Percentiles rank a stretch among this genome's conserved stretches.
phyloP scores from a whole-genome alignment of 192 early-diverging fungal species.

The Coemansia sp. region DNA sequence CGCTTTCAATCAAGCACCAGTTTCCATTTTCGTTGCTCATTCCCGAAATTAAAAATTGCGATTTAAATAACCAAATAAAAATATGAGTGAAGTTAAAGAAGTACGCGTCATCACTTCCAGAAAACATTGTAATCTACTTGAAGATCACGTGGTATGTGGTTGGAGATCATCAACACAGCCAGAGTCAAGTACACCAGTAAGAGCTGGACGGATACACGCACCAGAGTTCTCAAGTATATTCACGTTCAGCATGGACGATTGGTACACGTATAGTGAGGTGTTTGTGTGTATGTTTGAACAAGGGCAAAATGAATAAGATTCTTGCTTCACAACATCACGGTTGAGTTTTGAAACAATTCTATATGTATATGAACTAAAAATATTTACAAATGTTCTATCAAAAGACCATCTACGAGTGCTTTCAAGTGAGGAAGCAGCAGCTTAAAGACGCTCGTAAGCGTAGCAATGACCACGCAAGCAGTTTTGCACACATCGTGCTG shows the following conservation, averaged over 20 bases:
- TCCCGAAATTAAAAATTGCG: neutral
- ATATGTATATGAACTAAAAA: neutral
- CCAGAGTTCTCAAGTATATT: no score
- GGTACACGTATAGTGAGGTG: no score
- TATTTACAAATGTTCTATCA: constrained; percentile 26
- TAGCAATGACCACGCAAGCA: constrained; percentile 63
- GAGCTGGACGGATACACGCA: no score
- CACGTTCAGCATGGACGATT: no score
- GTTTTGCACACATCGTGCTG: constrained; percentile 61
- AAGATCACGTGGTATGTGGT: no score
- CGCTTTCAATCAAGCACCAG: constrained; percentile 87
- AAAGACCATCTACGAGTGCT: constrained; percentile 22
- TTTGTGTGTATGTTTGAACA: no score
- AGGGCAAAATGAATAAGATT: no score
- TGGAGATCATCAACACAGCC: no score
- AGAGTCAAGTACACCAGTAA: no score
- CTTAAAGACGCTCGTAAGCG: constrained; percentile 61
- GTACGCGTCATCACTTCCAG: neutral
- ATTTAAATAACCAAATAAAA: neutral
- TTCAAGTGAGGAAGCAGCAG: constrained; percentile 47
- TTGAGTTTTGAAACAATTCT: neutral
- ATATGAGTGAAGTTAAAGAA: neutral
- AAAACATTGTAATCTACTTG: no score
- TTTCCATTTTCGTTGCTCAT: constrained; percentile 63
- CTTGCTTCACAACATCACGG: neutral